Evolutionary conservation across 805 yeast genomes (phyloP).

Genomic region (Barnettozyma botsteinii): DNA sequence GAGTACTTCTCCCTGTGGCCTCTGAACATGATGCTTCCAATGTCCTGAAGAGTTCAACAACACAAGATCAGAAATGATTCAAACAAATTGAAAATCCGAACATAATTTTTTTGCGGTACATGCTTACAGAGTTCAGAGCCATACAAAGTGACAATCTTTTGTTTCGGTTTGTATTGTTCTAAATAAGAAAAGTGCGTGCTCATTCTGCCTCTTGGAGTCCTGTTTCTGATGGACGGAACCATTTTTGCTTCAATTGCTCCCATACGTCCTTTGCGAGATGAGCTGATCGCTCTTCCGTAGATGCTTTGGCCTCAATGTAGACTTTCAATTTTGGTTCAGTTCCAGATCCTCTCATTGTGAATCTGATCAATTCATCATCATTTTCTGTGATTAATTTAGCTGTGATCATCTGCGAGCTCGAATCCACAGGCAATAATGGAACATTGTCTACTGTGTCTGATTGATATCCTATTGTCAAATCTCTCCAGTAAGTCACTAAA

Average conservation of each 20-base stretch:
- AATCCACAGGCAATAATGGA: conserved; percentile 68
- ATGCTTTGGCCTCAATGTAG: conserved; percentile 72
- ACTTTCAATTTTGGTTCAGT: conserved; percentile 94
- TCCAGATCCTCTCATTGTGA: conserved; percentile 92
- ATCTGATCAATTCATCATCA: conserved; percentile 43
- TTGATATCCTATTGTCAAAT: conserved; percentile 77
- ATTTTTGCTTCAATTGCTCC: conserved; percentile 47
- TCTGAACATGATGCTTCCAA: conserved; percentile 8
- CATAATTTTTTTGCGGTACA: too few relatives aligned
- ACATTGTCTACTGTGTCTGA: conserved; percentile 50
- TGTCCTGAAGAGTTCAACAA: too few relatives aligned
- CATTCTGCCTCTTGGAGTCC: conserved; percentile 25
- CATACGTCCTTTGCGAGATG: conserved; percentile 59
- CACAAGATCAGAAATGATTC: neutral
- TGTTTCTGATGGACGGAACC: conserved; percentile 62
- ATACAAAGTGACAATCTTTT: too few relatives aligned
- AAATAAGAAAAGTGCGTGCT: too few relatives aligned
- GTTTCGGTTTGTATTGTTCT: too few relatives aligned
- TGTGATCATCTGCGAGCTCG: conserved; percentile 83
- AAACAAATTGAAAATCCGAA: neutral
- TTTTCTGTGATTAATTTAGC: conserved; percentile 34
- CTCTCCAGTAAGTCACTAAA: conserved; percentile 65
- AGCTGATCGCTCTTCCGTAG: conserved; percentile 40
- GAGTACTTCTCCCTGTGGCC: conserved; percentile 26
- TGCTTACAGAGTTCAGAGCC: too few relatives aligned